Conservation (phyloP, 1,139 yeast genomes). For the Protomyces pachydermus region DNA sequence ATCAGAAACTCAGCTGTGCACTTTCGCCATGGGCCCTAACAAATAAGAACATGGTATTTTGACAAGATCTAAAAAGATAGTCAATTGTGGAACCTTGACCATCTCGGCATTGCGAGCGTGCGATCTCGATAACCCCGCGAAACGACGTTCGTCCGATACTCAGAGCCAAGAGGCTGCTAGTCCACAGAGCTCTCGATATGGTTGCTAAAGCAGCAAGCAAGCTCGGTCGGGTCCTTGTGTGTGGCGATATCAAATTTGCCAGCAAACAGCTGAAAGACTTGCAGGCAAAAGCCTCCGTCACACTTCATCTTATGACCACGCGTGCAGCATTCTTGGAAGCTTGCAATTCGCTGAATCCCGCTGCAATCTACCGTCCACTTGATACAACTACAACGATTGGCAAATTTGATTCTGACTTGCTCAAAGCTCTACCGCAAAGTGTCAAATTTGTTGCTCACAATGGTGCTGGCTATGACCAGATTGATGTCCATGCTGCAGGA, state of each 20-base stretch:
- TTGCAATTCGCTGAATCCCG: constrained; percentile 49
- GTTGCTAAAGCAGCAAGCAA: background rate
- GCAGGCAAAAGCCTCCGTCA: background rate
- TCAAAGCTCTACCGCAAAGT: constrained; percentile 54
- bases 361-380: constrained; percentile 45
- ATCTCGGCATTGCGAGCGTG: too few species aligned
- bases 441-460: constrained; percentile 66
- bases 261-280: background rate
- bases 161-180: too few species aligned
- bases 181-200: background rate
- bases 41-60: too few species aligned
- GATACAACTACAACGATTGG: constrained; percentile 51
- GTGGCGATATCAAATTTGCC: constrained; percentile 5
- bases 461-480: constrained; percentile 81
- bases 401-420: constrained; percentile 67
- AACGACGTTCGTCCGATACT: too few species aligned
- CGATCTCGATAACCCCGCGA: too few species aligned
- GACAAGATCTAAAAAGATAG: too few species aligned
- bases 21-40: too few species aligned
- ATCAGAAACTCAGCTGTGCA: too few species aligned
- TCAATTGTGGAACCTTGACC: too few species aligned
- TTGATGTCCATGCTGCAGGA: constrained; percentile 50
- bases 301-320: constrained; percentile 27
- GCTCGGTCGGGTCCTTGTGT: background rate
- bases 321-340: constrained; percentile 53